A percentile compares a stretch with the other conserved stretches of the same genome.
Evolutionary conservation across 2,329 filamentous ascomycete species (phyloP).

Genomic region (Fusarium secorum): DNA sequence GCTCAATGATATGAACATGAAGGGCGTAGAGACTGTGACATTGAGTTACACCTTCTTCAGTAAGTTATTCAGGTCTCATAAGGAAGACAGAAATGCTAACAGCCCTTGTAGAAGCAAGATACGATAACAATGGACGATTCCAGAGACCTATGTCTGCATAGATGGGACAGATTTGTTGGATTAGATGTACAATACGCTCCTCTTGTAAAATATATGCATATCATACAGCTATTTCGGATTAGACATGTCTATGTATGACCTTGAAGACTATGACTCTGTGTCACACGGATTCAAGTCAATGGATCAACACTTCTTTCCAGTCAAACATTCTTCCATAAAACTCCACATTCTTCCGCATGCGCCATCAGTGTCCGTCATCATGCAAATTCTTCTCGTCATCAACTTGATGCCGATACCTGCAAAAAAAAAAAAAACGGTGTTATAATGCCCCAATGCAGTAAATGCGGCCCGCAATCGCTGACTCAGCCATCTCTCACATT

Average conservation of each 20-base stretch:
- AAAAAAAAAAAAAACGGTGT: background rate
- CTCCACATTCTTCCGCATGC: background rate
- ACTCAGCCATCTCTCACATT: background rate
- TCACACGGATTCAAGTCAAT: background rate
- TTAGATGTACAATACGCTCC: conserved; percentile 33
- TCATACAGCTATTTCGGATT: conserved; percentile 4
- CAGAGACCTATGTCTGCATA: conserved; percentile 48
- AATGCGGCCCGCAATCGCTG: conserved; percentile 5
- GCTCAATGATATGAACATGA: conserved; percentile 91
- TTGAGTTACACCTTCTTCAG: conserved; percentile 98
- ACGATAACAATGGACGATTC: conserved; percentile 56
- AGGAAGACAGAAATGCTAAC: conserved; percentile 45
- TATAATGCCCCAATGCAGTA: background rate
- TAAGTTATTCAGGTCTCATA: conserved; percentile 57
- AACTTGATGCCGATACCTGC: background rate
- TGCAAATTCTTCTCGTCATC: background rate
- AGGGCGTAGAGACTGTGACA: conserved; percentile 91
- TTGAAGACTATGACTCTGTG: background rate
- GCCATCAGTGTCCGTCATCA: background rate
- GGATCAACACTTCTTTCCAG: background rate
- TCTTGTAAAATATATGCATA: conserved; percentile 24
- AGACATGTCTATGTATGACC: background rate
- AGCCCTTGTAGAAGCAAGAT: conserved; percentile 51
- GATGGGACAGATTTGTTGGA: conserved; percentile 15
- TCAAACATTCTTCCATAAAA: too few species aligned